phyloP scores from a whole-genome alignment of 441 rosid species.

The Erysimum pusillum region DNA sequence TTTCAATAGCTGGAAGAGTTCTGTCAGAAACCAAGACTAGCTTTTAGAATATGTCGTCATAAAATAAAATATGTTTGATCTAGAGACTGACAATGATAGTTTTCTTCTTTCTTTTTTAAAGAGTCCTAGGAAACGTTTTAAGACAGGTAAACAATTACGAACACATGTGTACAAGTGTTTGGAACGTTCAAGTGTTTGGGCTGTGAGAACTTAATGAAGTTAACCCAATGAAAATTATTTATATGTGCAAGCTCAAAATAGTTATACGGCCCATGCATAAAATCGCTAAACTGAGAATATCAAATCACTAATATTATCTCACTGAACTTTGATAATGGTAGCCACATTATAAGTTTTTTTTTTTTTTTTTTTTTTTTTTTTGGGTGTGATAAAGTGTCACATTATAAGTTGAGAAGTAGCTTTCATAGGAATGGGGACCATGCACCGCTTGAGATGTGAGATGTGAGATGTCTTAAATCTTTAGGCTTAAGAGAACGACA shows the following conservation, averaged over 20 bases:
- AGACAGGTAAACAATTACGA: neutral
- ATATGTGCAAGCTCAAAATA: neutral
- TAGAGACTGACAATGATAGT: neutral
- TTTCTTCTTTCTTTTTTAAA: neutral
- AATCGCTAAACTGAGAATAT: neutral
- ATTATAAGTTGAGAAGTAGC: conserved; percentile 39
- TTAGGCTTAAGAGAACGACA: conserved; percentile 38
- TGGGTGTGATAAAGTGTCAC: too few species aligned
- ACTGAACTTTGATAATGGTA: neutral
- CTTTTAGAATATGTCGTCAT: neutral
- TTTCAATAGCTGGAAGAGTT: neutral
- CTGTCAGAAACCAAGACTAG: neutral
- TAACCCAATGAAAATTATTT: neutral
- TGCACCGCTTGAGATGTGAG: conserved; percentile 30
- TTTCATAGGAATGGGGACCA: conserved; percentile 40
- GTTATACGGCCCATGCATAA: neutral
- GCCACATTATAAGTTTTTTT: neutral
- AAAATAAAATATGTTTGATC: neutral
- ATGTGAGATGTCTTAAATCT: conserved; percentile 46
- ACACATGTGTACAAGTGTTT: neutral
- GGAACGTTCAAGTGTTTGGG: conserved; percentile 14
- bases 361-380: too few species aligned
- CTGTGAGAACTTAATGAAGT: conserved; percentile 7
- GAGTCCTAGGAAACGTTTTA: neutral
- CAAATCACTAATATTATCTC: neutral